A percentile compares a stretch with the other conserved stretches of the same genome.
These are phyloP conservation scores for Hypoxylon trugodes DNA, from an alignment of 495 filamentous ascomycete species.

Conservation along the genomic window DNA sequence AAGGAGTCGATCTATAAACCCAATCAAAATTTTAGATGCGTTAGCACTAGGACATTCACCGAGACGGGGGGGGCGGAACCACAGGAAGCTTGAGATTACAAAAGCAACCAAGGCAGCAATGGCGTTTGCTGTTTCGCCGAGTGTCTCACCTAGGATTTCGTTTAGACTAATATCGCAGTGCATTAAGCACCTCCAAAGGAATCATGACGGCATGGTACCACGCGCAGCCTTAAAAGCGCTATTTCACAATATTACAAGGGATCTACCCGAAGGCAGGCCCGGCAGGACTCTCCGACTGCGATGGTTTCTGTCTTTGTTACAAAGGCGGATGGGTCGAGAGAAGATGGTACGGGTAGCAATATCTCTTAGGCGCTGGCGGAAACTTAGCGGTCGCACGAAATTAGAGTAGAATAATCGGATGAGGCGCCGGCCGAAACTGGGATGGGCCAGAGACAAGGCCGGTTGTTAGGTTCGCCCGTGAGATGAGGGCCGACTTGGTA, in stretches of 20 bases:
- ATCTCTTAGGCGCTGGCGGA: slow-evolving; percentile 42
- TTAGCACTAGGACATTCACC: slow-evolving; percentile 9
- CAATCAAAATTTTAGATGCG: slow-evolving; percentile 9
- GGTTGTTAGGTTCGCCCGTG: background rate
- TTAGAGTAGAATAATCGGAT: background rate
- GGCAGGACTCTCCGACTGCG: slow-evolving; percentile 48
- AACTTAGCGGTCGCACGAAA: slow-evolving; percentile 21
- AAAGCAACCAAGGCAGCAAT: slow-evolving; percentile 26
- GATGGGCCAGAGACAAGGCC: background rate
- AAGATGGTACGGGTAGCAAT: slow-evolving; percentile 33
- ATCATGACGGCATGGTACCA: slow-evolving; percentile 32
- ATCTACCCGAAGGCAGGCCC: slow-evolving; percentile 45
- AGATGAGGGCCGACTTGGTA: slow-evolving; percentile 9
- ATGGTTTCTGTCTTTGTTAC: slow-evolving; percentile 50
- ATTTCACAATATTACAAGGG: slow-evolving; percentile 48
- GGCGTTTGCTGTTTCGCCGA: slow-evolving; percentile 45
- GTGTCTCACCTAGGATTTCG: slow-evolving; percentile 46
- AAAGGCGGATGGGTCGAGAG: slow-evolving; percentile 41
- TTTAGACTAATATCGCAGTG: slow-evolving; percentile 51
- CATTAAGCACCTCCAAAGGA: slow-evolving; percentile 44
- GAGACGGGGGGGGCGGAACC: background rate
- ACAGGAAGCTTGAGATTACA: background rate
- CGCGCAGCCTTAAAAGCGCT: slow-evolving; percentile 44
- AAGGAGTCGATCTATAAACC: slow-evolving; percentile 7
- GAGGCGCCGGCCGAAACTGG: slow-evolving; percentile 12